Base-by-base conservation (phyloP, 345 rosid species). In the Odontarrhena argentea region DNA sequence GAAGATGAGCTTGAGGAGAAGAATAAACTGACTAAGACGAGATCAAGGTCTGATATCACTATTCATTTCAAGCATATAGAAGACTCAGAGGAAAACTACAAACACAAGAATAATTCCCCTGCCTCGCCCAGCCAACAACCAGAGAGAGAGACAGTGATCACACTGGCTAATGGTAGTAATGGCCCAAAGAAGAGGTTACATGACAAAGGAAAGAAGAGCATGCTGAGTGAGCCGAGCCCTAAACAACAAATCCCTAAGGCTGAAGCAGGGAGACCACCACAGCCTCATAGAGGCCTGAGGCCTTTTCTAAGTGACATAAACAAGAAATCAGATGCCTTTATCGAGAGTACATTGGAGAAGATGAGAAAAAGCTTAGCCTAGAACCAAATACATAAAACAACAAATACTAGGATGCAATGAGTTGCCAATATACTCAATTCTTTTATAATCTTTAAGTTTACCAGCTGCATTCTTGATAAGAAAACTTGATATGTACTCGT, bases 291-390 rank as follows among this genome's bases (percentile, higher is more conserved):
- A 61, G 15, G 45, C 25, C 49, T 57, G 44, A 68, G 40, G 65
- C 69, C 78, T 50, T 60, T 68, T 46, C 35, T 68, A 41, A 32
- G 41, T 45, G 77, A 66, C 40, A 73, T 73, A 49, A 73, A 74
- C 34, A 62, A 74, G 68, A 60, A 74, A 60, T 60, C 73, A 55
- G 69, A 68, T 67, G 68, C 69, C 45, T 68, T 68, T 54, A 74
- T 74, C 11, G 53, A 67, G 38, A 66, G 40, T 15, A 66, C 60
- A 52, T 52, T 65, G 34, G 67, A 68, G 69, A 56, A 68, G 56
- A 74, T 74, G 78, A 51, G 70, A 49, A 55, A 51, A 69, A 50
- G 60, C 55, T 55, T 75, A 47, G 68, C 60, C 46, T 72, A 71
- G 57, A 59, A 53, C 71, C 60, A 63, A 64, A 41, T 52, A 57